A percentile compares a stretch with the other conserved stretches of the same genome.
Conservation (phyloP, 2,329 filamentous ascomycete species). For the Bipolaris oryzae region DNA sequence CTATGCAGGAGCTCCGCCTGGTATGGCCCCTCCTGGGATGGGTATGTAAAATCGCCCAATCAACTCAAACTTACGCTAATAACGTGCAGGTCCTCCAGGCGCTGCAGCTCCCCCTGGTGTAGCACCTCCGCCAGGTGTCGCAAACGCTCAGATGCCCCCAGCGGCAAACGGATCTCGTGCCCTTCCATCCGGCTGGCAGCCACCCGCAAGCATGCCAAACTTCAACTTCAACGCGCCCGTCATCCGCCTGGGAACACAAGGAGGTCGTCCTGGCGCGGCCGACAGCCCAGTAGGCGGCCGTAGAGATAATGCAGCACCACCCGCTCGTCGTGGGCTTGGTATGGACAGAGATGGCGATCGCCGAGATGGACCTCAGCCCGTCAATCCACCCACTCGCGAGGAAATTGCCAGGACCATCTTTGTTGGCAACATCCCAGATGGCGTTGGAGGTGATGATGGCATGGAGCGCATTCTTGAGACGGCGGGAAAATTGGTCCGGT, state of each 20-base stretch:
- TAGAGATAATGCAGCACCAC: conserved; percentile 53
- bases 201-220: conserved; percentile 89
- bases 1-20: conserved; percentile 74
- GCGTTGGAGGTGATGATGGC: conserved; percentile 75
- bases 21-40: conserved; percentile 80
- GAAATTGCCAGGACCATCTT: conserved; percentile 93
- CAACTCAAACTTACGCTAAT: conserved; percentile 1
- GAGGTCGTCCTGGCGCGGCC: conserved; percentile 62
- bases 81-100: conserved; percentile 16
- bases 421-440: conserved; percentile 82
- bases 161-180: conserved; percentile 81
- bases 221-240: conserved; percentile 98
- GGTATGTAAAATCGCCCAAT: conserved; percentile 60
- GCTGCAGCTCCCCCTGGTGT: conserved; percentile 70
- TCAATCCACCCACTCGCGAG: conserved; percentile 83
- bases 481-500: conserved; percentile 81
- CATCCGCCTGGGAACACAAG: conserved; percentile 84
- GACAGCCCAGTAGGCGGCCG: conserved; percentile 54
- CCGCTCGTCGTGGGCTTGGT: conserved; percentile 61
- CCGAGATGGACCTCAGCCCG: conserved; percentile 68
- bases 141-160: conserved; percentile 71
- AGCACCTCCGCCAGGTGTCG: conserved; percentile 76
- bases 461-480: conserved; percentile 78
- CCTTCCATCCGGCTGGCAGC: conserved; percentile 83
- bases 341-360: conserved; percentile 65